Conservation (phyloP, 106 monocot species). For the Dendrobium chrysotoxum region DNA sequence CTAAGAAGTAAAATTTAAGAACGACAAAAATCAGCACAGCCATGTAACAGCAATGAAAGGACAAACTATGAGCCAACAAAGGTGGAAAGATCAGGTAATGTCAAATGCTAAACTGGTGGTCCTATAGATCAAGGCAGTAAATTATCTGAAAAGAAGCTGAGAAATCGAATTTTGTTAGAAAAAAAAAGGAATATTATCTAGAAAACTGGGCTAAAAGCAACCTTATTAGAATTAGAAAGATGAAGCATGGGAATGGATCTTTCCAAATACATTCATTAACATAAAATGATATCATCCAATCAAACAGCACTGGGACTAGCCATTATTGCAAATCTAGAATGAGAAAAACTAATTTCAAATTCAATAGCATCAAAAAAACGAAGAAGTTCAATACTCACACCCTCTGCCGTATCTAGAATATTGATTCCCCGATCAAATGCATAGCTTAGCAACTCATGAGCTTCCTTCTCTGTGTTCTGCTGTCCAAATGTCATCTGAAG, state of each 20-base stretch:
- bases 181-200: not conserved
- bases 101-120: no score
- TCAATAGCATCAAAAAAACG: not conserved
- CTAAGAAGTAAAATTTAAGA: no score
- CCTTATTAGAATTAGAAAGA: not conserved
- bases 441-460: slow-evolving; percentile 70
- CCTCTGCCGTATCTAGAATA: slow-evolving; percentile 69
- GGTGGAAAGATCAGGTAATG: no score
- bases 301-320: not conserved
- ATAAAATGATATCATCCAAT: no score
- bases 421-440: slow-evolving; percentile 81
- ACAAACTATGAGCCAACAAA: no score
- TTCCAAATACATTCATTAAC: not conserved
- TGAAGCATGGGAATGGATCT: not conserved
- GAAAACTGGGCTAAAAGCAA: not conserved
- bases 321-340: not conserved
- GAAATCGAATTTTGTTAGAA: no score
- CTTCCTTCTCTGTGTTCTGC: slow-evolving; percentile 93
- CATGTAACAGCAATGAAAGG: no score
- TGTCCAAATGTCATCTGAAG: slow-evolving; percentile 92
- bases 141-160: no score
- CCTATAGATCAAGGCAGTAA: no score
- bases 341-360: not conserved
- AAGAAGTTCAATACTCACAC: slow-evolving; percentile 24
- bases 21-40: no score